These are phyloP conservation scores for Penicillium paradoxum DNA, from an alignment of 495 filamentous ascomycete genomes.

Conservation along the genomic window DNA sequence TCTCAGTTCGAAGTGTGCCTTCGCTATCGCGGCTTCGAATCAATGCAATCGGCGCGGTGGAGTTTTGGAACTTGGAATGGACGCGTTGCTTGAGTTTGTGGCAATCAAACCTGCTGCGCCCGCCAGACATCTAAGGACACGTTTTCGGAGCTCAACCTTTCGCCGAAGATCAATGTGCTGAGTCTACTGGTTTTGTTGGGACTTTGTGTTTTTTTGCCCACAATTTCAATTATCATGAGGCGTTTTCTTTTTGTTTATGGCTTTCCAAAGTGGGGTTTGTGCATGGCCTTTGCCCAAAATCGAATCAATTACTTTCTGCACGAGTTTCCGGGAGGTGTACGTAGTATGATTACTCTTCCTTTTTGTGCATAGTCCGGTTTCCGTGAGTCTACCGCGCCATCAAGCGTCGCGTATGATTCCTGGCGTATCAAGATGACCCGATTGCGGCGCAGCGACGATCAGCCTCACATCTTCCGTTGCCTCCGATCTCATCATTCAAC, in stretches of 20 bases:
- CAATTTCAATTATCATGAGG: constrained; percentile 21
- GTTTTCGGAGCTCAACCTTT: neutral
- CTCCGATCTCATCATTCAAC: neutral
- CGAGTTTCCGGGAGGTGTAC: neutral
- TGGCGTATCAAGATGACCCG: neutral
- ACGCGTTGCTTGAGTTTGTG: neutral
- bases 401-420: neutral
- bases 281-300: constrained; percentile 21
- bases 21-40: neutral
- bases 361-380: neutral
- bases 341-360: neutral
- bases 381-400: neutral
- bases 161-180: neutral
- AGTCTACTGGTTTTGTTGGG: neutral
- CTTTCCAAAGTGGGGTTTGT: constrained; percentile 16
- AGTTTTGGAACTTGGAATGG: neutral
- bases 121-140: neutral
- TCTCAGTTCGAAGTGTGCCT: neutral
- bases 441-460: constrained; percentile 1
- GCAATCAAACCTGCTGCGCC: neutral
- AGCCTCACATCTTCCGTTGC: neutral
- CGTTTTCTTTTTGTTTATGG: constrained; percentile 21
- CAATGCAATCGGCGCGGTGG: neutral
- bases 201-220: constrained; percentile 1
- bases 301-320: constrained; percentile 13